Evolutionary conservation across 352 stramenopile species (phyloP).

Genomic region (Pythium periplocum): DNA sequence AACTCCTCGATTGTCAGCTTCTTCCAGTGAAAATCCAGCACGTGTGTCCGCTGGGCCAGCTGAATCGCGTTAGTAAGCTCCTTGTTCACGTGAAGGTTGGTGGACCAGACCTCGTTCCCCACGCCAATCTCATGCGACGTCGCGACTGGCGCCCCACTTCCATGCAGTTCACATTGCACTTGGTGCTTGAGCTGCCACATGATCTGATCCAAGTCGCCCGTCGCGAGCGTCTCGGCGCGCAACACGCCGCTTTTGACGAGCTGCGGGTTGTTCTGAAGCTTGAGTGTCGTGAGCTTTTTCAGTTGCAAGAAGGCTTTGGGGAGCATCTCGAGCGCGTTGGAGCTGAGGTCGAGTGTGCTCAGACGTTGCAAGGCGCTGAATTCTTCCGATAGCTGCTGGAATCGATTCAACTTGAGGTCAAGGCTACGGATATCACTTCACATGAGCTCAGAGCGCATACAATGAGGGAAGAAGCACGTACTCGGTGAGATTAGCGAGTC

Average conservation of each 20-base stretch:
- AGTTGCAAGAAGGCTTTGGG: conserved; percentile 47
- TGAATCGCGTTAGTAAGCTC: conserved; percentile 42
- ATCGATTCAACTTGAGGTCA: conserved; percentile 71
- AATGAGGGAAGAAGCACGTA: conserved; percentile 16
- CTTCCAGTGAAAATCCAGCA: conserved; percentile 70
- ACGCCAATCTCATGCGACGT: conserved; percentile 34
- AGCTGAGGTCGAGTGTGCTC: conserved; percentile 42
- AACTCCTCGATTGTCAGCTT: conserved; percentile 41
- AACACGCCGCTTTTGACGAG: conserved; percentile 29
- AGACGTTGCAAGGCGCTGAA: conserved; percentile 44
- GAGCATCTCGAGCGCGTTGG: conserved; percentile 48
- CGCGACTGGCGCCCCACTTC: conserved; percentile 26
- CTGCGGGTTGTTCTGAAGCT: conserved; percentile 41
- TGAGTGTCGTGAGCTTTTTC: conserved; percentile 34
- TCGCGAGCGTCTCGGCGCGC: conserved; percentile 31
- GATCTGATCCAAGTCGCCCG: conserved; percentile 33
- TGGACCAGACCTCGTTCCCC: conserved; percentile 58
- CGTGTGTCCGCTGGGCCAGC: conserved; percentile 24
- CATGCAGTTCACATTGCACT: conserved; percentile 31
- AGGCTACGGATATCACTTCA: conserved; percentile 22
- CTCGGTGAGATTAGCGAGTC: conserved; percentile 46
- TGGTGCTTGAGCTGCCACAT: conserved; percentile 58
- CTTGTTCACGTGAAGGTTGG: conserved; percentile 57
- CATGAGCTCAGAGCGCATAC: not conserved
- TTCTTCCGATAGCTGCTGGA: conserved; percentile 33